A percentile compares a stretch with the other conserved stretches of the same genome.
These are phyloP conservation scores for Globisporangium okanoganense DNA, from an alignment of 352 stramenopile species.

Conservation along the genomic window DNA sequence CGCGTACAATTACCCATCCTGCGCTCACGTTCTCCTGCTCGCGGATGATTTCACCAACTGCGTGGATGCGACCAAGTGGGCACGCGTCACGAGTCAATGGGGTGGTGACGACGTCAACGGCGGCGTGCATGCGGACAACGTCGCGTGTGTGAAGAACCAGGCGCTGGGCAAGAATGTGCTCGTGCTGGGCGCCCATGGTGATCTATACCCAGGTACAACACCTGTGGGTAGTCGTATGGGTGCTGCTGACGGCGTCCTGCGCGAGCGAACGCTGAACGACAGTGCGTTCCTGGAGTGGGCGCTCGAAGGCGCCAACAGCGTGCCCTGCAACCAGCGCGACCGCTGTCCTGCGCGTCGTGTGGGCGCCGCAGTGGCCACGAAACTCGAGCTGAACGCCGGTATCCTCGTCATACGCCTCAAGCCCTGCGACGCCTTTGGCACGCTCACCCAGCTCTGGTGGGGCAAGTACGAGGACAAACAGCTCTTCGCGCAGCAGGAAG, in stretches of 20 bases:
- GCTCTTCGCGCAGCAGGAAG: conserved; percentile 15
- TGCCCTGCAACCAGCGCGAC: conserved; percentile 36
- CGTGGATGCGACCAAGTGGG: conserved; percentile 43
- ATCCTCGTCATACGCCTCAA: conserved; percentile 47
- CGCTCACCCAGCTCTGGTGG: conserved; percentile 64
- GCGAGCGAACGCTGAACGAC: conserved; percentile 33
- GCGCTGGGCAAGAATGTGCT: conserved; percentile 33
- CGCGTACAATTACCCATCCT: conserved; percentile 35
- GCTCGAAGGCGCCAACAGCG: conserved; percentile 34
- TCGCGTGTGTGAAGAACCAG: conserved; percentile 31
- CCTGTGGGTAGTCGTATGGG: conserved; percentile 32
- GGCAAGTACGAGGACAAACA: conserved; percentile 33
- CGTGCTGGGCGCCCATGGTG: conserved; percentile 43
- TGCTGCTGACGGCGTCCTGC: conserved; percentile 13
- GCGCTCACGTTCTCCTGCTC: conserved; percentile 44
- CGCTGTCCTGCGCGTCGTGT: conserved; percentile 44
- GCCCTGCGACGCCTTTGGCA: conserved; percentile 49
- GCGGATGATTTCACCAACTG: conserved; percentile 49
- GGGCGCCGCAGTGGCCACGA: conserved; percentile 48
- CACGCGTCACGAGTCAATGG: conserved; percentile 45
- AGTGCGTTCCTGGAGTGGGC: conserved; percentile 44
- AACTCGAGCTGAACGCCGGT: conserved; percentile 36
- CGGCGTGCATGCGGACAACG: conserved; percentile 54
- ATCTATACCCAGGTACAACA: conserved; percentile 31
- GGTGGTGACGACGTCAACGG: conserved; percentile 53